Conservation (phyloP, 352 stramenopile species). For the Phytophthora hybrid region DNA sequence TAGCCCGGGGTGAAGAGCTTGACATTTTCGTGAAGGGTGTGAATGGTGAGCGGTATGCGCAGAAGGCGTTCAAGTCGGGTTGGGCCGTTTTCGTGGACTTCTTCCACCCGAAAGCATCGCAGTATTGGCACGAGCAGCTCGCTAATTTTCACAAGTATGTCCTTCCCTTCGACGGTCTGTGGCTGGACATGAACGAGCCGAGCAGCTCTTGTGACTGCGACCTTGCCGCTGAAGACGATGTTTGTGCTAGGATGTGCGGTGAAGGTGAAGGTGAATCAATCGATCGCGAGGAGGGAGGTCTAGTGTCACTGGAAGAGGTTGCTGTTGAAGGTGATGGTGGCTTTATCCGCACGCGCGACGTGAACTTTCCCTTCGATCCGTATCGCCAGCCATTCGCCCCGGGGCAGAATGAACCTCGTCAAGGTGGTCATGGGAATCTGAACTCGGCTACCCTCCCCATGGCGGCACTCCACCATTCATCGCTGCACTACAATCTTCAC, state of each 20-base stretch:
- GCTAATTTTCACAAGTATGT: constrained; percentile 63
- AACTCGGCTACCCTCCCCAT: constrained; percentile 84
- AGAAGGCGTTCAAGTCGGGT: constrained; percentile 71
- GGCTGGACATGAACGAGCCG: constrained; percentile 87
- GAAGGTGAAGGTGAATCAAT: constrained; percentile 5
- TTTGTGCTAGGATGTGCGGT: constrained; percentile 41
- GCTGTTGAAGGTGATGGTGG: constrained; percentile 23
- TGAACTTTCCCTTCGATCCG: constrained; percentile 84
- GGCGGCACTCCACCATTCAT: constrained; percentile 67
- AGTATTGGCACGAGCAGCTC: constrained; percentile 79
- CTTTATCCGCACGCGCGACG: constrained; percentile 75
- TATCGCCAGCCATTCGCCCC: constrained; percentile 83
- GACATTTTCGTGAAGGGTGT: constrained; percentile 85
- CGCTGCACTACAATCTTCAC: constrained; percentile 90
- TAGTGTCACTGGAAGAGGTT: constrained; percentile 26
- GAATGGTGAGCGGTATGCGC: constrained; percentile 61
- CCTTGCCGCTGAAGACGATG: constrained; percentile 45
- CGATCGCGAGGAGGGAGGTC: background rate
- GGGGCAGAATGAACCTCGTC: constrained; percentile 51
- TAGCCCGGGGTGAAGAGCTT: constrained; percentile 52
- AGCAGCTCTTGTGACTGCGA: constrained; percentile 71
- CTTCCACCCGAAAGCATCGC: constrained; percentile 75
- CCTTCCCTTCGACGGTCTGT: constrained; percentile 82
- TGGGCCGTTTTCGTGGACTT: constrained; percentile 89
- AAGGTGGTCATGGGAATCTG: constrained; percentile 69